These are phyloP conservation scores for Hanseniaspora nectarophila DNA, from an alignment of 805 yeast species.

Conservation along the genomic window DNA sequence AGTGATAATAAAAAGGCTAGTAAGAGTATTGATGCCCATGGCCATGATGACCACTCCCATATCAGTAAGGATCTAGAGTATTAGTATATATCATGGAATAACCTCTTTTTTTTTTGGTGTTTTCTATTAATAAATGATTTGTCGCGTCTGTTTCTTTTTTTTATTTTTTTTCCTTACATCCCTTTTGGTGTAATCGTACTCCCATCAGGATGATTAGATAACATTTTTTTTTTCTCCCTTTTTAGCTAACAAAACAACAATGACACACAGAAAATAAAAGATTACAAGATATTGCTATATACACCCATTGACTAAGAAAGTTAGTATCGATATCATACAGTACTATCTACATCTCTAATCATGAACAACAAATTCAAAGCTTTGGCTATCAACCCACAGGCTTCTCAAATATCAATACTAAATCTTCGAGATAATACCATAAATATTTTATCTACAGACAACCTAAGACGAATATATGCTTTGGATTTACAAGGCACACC, in stretches of 20 bases:
- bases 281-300: too few species aligned
- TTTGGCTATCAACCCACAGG: conserved; percentile 8
- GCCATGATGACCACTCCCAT: conserved; percentile 14
- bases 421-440: not conserved
- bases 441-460: conserved; percentile 1
- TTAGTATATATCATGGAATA: not conserved
- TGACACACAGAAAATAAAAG: too few species aligned
- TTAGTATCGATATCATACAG: too few species aligned
- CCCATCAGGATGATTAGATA: too few species aligned
- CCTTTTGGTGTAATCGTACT: not conserved
- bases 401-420: conserved; percentile 2
- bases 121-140: not conserved
- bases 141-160: not conserved
- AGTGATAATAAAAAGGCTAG: conserved; percentile 7
- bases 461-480: conserved; percentile 6
- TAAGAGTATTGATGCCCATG: conserved; percentile 9
- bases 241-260: too few species aligned
- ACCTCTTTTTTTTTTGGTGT: too few species aligned
- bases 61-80: conserved; percentile 4
- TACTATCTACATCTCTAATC: not conserved
- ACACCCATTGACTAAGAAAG: too few species aligned
- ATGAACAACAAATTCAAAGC: conserved; percentile 1
- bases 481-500: not conserved
- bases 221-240: too few species aligned
- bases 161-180: not conserved